phyloP scores from a whole-genome alignment of 2,329 filamentous ascomycete genomes.

The Aspergillus novoparasiticus region DNA sequence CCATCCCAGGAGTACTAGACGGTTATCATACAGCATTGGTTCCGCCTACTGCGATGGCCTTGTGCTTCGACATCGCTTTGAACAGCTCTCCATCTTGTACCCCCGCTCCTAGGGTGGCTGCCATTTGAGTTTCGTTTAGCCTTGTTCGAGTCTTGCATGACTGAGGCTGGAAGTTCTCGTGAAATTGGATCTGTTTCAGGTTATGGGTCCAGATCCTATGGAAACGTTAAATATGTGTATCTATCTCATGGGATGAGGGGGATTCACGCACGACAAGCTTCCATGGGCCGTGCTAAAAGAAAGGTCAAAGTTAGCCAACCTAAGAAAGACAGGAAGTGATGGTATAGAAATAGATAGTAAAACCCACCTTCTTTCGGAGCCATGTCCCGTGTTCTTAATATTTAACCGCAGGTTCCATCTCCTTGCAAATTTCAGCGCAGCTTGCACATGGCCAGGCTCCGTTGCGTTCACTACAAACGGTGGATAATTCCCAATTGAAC shows the following conservation, averaged over 20 bases:
- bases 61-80: constrained; percentile 4
- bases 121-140: background rate
- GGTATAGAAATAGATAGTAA: too few species aligned
- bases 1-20: too few species aligned
- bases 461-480: constrained; percentile 31
- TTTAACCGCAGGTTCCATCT: constrained; percentile 36
- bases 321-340: too few species aligned
- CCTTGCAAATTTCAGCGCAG: constrained; percentile 25
- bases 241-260: too few species aligned
- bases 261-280: constrained; percentile 14
- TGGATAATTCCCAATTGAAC: constrained; percentile 19
- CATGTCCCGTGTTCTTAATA: constrained; percentile 59
- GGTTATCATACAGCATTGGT: background rate
- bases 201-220: constrained; percentile 47
- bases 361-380: constrained; percentile 31
- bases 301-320: background rate
- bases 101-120: constrained; percentile 12
- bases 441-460: constrained; percentile 25
- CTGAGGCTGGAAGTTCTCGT: constrained; percentile 19
- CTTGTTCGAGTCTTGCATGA: background rate
- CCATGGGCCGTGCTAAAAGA: background rate
- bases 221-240: constrained; percentile 7
- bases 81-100: constrained; percentile 13
- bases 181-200: constrained; percentile 38
- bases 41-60: constrained; percentile 11